Evolutionary conservation across 106 monocot genomes (phyloP), one percentile per base, ranked within the genome.

Genomic region (Apostasia shenzhenica): DNA sequence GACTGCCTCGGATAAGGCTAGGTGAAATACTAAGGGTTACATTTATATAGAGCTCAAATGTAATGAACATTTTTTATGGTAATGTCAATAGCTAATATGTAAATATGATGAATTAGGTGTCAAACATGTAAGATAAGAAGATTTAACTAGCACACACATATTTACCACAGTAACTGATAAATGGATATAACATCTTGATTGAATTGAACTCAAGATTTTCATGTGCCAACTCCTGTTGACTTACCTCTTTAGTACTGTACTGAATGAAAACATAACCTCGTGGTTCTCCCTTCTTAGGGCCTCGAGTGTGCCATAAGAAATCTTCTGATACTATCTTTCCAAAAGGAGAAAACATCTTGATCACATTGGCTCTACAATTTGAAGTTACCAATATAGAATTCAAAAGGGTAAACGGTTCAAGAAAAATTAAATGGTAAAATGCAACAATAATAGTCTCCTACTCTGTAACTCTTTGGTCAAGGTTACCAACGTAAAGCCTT

Each of bases 231-330:
- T 70, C 41, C 59, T 42, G 43, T 8, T 2, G 67, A 42, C 59
- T 63, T 85, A 99, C 92, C 99, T 90, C 93, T 79, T 85, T 85
- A 38, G 77, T 75, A 63, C 81, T 84, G 57, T 87, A 99, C 67
- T 99, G 87, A 69, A 99, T 83, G 57, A 93, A 99, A 66, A 81
- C 93, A 75, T 93, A 99, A 43, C 99, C 99, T 54, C 99, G 90
- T 8, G 99, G 99, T 66, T 90, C 93, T 39, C 99, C 99, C 60
- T 85, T 79, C 73, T 84, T 99, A 40, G 99, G 93, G 8, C 99
- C 99, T 54, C 80, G 79, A 2, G 87, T 99, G 69, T 99, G 99
- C 92, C 84, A 90, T 61, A 99, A 67, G 61, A 90, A 99, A 74
- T 99, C 87, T 61, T 90, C 99, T 8, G 87, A 83, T 41, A 88